phyloP scores from a whole-genome alignment of 495 filamentous ascomycete species.

The Penicillium pulvis region DNA sequence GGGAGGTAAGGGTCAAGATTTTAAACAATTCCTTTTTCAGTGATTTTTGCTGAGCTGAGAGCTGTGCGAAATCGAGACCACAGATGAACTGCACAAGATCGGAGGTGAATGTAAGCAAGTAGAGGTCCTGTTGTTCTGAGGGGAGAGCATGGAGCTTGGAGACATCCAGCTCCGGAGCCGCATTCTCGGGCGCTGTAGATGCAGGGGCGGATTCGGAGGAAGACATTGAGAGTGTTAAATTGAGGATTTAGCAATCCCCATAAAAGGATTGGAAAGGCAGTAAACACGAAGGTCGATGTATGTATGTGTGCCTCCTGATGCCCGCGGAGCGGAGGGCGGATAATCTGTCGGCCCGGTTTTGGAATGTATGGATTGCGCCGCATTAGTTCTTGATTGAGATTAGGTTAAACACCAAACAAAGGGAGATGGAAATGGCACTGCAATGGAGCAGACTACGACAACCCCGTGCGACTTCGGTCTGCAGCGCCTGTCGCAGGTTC shows the following conservation, averaged over 20 bases:
- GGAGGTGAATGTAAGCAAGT: slow-evolving; percentile 85
- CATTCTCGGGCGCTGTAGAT: slow-evolving; percentile 35
- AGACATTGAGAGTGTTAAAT: slow-evolving; percentile 38
- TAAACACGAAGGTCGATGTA: slow-evolving; percentile 11
- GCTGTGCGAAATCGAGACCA: slow-evolving; percentile 69
- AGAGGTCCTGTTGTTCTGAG: slow-evolving; percentile 93
- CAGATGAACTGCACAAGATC: slow-evolving; percentile 81
- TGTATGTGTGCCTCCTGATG: slow-evolving; percentile 30
- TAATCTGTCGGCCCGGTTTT: slow-evolving; percentile 38
- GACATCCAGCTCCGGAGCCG: slow-evolving; percentile 72
- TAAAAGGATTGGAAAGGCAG: slow-evolving; percentile 13
- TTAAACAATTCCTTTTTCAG: slow-evolving; percentile 89
- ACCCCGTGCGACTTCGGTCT: slow-evolving; percentile 5
- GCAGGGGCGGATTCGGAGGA: slow-evolving; percentile 35
- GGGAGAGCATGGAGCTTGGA: slow-evolving; percentile 85
- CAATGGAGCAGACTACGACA: slow-evolving; percentile 18
- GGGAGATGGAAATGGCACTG: slow-evolving; percentile 19
- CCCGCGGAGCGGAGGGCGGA: slow-evolving; percentile 38
- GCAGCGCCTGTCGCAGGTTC: slow-evolving; percentile 45
- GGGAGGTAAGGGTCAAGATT: slow-evolving; percentile 82
- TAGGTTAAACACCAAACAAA: neutral
- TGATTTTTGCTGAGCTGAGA: slow-evolving; percentile 83
- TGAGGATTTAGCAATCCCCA: slow-evolving; percentile 28
- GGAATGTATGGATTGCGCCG: slow-evolving; percentile 21
- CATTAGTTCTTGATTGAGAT: slow-evolving; percentile 3